Evolutionary conservation across 2,329 filamentous ascomycete genomes (phyloP).

Genomic region (Colletotrichum sojae): DNA sequence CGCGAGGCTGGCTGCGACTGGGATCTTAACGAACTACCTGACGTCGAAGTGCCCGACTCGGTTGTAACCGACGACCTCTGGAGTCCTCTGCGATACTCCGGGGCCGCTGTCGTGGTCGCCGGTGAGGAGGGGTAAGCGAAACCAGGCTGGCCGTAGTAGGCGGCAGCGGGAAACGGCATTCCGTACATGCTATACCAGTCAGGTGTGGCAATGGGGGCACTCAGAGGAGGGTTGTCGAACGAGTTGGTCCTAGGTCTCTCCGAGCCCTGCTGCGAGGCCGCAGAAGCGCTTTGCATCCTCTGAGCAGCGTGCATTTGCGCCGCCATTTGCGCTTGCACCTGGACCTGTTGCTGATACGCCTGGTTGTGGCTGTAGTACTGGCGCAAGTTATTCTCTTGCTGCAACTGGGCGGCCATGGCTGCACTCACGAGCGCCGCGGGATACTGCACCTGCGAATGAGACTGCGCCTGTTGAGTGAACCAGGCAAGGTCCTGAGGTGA

Average conservation of each 20-base stretch:
- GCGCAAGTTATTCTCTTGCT: conserved; percentile 40
- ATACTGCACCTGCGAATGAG: conserved; percentile 58
- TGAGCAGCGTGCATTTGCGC: conserved; percentile 41
- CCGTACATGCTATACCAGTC: conserved; percentile 69
- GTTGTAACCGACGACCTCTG: conserved; percentile 67
- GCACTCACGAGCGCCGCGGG: conserved; percentile 42
- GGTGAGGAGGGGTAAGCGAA: conserved; percentile 72
- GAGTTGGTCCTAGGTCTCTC: conserved; percentile 74
- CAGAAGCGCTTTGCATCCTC: conserved; percentile 37
- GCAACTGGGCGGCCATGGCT: conserved; percentile 43
- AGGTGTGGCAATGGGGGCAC: conserved; percentile 67
- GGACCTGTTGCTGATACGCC: conserved; percentile 40
- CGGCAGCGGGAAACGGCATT: conserved; percentile 48
- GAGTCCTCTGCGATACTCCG: conserved; percentile 70
- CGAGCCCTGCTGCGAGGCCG: conserved; percentile 47
- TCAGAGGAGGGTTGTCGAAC: conserved; percentile 73
- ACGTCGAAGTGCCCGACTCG: conserved; percentile 62
- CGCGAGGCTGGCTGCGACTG: conserved; percentile 77
- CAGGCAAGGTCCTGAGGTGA: conserved; percentile 63
- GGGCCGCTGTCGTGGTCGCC: conserved; percentile 56
- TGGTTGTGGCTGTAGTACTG: conserved; percentile 43
- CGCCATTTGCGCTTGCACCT: conserved; percentile 39
- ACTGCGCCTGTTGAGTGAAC: conserved; percentile 59
- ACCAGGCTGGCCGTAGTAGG: conserved; percentile 64
- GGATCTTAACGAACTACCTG: conserved; percentile 72